Conservation (phyloP, 2,329 filamentous ascomycete species). For the Aspergillus unguis region DNA sequence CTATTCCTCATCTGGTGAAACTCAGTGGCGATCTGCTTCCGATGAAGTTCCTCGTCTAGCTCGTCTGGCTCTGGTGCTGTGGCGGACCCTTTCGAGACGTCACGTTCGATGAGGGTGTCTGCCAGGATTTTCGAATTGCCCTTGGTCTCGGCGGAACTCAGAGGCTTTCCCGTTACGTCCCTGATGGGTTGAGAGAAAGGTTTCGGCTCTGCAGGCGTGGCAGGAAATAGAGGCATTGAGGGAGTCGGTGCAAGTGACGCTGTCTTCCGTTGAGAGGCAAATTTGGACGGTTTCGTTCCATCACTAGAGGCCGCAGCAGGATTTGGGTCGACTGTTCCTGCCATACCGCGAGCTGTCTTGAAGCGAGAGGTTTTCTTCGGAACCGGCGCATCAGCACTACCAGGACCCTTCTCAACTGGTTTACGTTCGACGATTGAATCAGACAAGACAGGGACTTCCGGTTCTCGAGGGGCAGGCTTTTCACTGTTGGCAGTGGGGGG, state of each 20-base stretch:
- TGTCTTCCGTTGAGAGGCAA: constrained; percentile 21
- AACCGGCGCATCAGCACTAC: constrained; percentile 14
- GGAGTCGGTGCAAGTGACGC: constrained; percentile 19
- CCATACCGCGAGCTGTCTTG: constrained; percentile 35
- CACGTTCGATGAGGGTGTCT: constrained; percentile 55
- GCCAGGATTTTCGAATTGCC: constrained; percentile 52
- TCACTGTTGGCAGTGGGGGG: constrained; percentile 25
- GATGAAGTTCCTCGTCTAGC: constrained; percentile 68
- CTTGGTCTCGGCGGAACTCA: constrained; percentile 40
- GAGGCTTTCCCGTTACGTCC: constrained; percentile 20
- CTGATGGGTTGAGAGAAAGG: constrained; percentile 39
- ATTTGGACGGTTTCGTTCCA: constrained; percentile 21
- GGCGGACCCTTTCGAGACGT: constrained; percentile 30
- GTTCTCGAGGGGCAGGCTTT: constrained; percentile 24
- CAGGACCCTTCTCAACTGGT: constrained; percentile 16
- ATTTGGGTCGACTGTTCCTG: constrained; percentile 6
- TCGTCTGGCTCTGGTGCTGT: constrained; percentile 56
- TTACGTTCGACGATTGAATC: constrained; percentile 47
- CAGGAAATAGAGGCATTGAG: constrained; percentile 37
- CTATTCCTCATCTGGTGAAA: constrained; percentile 80
- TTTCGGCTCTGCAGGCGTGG: constrained; percentile 35
- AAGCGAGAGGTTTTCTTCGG: constrained; percentile 46
- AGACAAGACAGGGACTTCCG: constrained; percentile 35
- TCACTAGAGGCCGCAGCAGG: constrained; percentile 12
- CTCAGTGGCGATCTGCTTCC: constrained; percentile 74